Evolutionary conservation across 106 monocot species (phyloP), one percentile per base, ranked within the genome.

Genomic region (Apostasia shenzhenica): DNA sequence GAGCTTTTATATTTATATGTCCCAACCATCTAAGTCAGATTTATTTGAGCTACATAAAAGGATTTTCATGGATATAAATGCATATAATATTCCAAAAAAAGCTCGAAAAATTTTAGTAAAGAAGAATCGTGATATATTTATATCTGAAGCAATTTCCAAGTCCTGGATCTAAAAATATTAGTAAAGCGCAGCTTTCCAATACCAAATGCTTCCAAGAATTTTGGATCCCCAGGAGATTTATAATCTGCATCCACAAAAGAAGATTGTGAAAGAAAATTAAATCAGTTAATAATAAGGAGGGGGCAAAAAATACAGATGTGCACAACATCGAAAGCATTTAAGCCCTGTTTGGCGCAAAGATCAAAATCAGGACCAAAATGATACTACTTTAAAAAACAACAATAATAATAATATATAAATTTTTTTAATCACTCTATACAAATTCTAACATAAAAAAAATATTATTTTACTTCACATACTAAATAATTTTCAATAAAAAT

Each of bases 191-290:
- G 2, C 11, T 55, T 26, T 45, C 3, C 52, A 50, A 63, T 82
- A 91, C 91, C 91, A 79, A 81, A 87, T 75, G 91, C 76, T 72
- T 91, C 91, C 40, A 84, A 75, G 71, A 75, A 91, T 64, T 91
- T 91, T 45, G 79, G 83, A 66, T 86, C 87, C 39, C 79, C 83
- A 66, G 86, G 74, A 39, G 84, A 75, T 74, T 87, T 91, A 61
- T 79, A 73, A 86, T 91, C 91, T 87, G 81, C 59, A 73, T 60
- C 56, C 48, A 72, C 6, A 73, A 13, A 75, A 72, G 40, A 60
- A 56, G 48, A 37, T 48, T 41, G 14, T 38, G 66, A 53, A 49
- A 55, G 42, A 1, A 43, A 66, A 48, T 60, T 5, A 9, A 41
- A 51, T 53, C 12, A 48, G 45, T 41, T 45, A 38, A 38, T 48